Percentiles rank a stretch among this genome's conserved stretches.
These are phyloP conservation scores for Oidiodendron maius DNA, from an alignment of 495 filamentous ascomycete species.

Conservation along the genomic window DNA sequence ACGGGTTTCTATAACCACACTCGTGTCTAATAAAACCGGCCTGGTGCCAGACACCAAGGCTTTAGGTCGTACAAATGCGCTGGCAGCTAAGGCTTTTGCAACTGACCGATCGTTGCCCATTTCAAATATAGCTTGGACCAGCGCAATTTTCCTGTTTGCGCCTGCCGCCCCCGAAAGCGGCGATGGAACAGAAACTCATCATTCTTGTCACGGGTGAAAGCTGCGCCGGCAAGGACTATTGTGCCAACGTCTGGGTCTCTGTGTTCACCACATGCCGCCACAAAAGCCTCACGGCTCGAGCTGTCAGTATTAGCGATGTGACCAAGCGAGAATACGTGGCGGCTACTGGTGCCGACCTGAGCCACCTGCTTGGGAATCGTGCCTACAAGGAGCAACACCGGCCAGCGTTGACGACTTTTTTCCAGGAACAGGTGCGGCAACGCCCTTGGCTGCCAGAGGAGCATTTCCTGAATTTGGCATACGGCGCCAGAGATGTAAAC, in stretches of 20 bases:
- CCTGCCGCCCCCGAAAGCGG: slow-evolving; percentile 41
- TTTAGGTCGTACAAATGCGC: too few species aligned
- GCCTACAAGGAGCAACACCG: slow-evolving; percentile 60
- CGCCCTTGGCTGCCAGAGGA: slow-evolving; percentile 46
- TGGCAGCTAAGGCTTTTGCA: slow-evolving; percentile 53
- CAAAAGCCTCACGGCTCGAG: slow-evolving; percentile 34
- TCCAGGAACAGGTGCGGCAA: slow-evolving; percentile 38
- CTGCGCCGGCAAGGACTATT: slow-evolving; percentile 57
- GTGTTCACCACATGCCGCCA: slow-evolving; percentile 27
- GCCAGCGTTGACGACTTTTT: slow-evolving; percentile 47
- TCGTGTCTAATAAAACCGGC: too few species aligned
- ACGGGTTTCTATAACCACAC: too few species aligned
- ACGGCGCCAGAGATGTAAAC: slow-evolving; percentile 38
- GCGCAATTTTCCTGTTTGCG: slow-evolving; percentile 44
- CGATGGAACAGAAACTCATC: slow-evolving; percentile 43
- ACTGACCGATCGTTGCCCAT: slow-evolving; percentile 40
- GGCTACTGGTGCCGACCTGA: slow-evolving; percentile 43
- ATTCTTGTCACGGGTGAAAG: slow-evolving; percentile 56
- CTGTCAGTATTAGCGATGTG: slow-evolving; percentile 53
- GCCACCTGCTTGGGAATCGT: slow-evolving; percentile 45
- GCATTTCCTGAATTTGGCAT: slow-evolving; percentile 48
- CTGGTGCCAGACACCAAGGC: too few species aligned
- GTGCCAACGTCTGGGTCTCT: slow-evolving; percentile 48
- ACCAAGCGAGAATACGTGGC: slow-evolving; percentile 55
- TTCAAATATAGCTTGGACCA: slow-evolving; percentile 51